Evolutionary conservation across 2,329 filamentous ascomycete genomes (phyloP).

Genomic region (Ascochyta viciae-villosae): DNA sequence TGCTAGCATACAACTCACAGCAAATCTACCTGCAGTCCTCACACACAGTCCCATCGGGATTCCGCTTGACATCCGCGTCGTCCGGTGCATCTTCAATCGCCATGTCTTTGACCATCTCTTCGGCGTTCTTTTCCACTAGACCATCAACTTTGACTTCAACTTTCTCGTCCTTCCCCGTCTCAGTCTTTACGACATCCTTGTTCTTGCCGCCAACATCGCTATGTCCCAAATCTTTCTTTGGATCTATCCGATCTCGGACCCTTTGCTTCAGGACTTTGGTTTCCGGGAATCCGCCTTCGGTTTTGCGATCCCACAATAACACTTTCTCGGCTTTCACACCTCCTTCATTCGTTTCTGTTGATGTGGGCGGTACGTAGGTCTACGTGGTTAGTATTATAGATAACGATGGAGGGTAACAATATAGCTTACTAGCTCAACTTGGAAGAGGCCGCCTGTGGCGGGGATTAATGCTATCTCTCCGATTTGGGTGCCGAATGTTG

Average conservation of each 20-base stretch:
- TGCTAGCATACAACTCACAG: neutral
- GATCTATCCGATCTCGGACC: slow-evolving; percentile 83
- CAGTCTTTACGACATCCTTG: slow-evolving; percentile 29
- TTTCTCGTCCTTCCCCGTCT: neutral
- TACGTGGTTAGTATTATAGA: slow-evolving; percentile 8
- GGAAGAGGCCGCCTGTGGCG: slow-evolving; percentile 82
- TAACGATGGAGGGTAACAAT: neutral
- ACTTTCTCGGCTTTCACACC: slow-evolving; percentile 53
- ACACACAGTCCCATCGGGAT: slow-evolving; percentile 46
- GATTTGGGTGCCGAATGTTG: slow-evolving; percentile 83
- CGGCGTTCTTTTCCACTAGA: neutral
- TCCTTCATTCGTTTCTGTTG: slow-evolving; percentile 1
- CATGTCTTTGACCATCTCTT: slow-evolving; percentile 7
- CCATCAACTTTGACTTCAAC: neutral
- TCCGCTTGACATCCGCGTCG: slow-evolving; percentile 32
- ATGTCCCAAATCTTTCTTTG: slow-evolving; percentile 79
- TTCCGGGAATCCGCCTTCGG: slow-evolving; percentile 87
- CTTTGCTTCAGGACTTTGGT: slow-evolving; percentile 88
- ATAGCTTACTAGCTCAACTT: slow-evolving; percentile 66
- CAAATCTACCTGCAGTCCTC: slow-evolving; percentile 44
- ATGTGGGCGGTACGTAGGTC: slow-evolving; percentile 33
- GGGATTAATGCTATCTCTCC: slow-evolving; percentile 90
- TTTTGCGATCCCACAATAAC: slow-evolving; percentile 86
- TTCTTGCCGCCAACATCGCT: slow-evolving; percentile 54
- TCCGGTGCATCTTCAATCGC: slow-evolving; percentile 2